A percentile compares a stretch with the other conserved stretches of the same genome.
phyloP scores from a whole-genome alignment of 164 flowering plant genomes.

The Vitis rotundifolia region DNA sequence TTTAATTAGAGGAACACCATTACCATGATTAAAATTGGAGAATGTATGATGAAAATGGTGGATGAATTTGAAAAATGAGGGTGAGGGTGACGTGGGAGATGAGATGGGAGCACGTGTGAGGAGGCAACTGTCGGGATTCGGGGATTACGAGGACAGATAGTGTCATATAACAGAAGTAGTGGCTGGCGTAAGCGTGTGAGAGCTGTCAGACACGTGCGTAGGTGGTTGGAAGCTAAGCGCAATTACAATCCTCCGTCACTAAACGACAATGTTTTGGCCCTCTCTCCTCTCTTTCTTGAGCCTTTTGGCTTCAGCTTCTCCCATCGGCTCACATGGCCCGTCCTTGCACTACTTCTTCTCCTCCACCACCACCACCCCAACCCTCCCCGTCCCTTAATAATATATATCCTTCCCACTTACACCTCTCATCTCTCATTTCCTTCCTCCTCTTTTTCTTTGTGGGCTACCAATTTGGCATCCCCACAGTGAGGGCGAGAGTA shows the following conservation, averaged over 20 bases:
- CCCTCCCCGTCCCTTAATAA: not conserved
- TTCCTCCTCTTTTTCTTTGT: not conserved
- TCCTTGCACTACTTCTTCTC: constrained; percentile 2
- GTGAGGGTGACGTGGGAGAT: no score
- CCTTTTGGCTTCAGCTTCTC: no score
- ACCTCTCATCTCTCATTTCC: no score
- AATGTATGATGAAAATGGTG: no score
- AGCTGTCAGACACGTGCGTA: constrained; percentile 58
- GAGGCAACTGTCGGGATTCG: constrained; percentile 27
- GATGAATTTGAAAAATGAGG: no score
- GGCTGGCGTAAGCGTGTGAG: constrained; percentile 31
- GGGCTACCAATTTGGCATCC: no score
- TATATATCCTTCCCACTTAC: not conserved
- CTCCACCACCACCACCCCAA: constrained; percentile 1
- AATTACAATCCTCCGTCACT: not conserved
- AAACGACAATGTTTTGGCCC: not conserved
- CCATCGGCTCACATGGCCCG: constrained; percentile 49
- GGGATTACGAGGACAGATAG: constrained; percentile 36
- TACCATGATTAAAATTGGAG: no score
- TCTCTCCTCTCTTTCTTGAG: not conserved
- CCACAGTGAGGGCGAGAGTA: no score
- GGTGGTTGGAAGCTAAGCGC: constrained; percentile 11
- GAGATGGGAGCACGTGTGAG: constrained; percentile 24
- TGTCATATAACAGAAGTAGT: not conserved
- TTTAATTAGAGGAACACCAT: no score